phyloP scores from a whole-genome alignment of 2,329 filamentous ascomycete species.

The Neofusicoccum laricinum region DNA sequence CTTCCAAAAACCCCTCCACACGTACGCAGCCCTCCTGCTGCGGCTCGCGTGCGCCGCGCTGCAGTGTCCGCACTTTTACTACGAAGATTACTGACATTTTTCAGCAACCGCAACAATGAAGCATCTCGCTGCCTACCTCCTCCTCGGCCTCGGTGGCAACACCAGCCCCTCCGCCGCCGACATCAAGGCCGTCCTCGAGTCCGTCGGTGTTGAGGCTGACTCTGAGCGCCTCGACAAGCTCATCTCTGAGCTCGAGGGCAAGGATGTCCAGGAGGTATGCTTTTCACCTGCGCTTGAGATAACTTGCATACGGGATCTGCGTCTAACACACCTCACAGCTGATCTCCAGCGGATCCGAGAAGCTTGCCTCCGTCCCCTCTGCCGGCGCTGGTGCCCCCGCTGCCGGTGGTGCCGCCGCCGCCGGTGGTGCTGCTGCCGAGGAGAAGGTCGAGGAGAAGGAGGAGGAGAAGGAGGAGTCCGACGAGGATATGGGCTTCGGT shows the following conservation, averaged over 20 bases:
- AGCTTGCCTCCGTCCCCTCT: slow-evolving; percentile 96
- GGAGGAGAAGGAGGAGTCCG: slow-evolving; percentile 74
- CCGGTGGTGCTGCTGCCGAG: slow-evolving; percentile 55
- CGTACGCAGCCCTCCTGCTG: slow-evolving; percentile 20
- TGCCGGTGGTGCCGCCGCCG: slow-evolving; percentile 62
- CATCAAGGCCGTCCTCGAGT: slow-evolving; percentile 83
- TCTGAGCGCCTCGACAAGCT: slow-evolving; percentile 81
- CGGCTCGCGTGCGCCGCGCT: background rate
- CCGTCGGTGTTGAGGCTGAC: slow-evolving; percentile 94
- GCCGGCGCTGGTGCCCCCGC: slow-evolving; percentile 76
- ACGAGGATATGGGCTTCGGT: slow-evolving; percentile 74
- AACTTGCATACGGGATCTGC: slow-evolving; percentile 26
- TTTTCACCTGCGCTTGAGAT: background rate
- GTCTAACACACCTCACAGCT: slow-evolving; percentile 57
- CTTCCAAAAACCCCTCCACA: slow-evolving; percentile 29
- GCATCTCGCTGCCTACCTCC: slow-evolving; percentile 99
- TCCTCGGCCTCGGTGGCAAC: slow-evolving; percentile 93
- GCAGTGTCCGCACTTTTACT: background rate
- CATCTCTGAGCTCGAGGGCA: slow-evolving; percentile 86
- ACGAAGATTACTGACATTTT: slow-evolving; percentile 2
- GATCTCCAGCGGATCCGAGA: slow-evolving; percentile 82
- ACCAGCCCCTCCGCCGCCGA: slow-evolving; percentile 78
- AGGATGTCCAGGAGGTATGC: slow-evolving; percentile 86
- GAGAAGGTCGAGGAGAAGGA: slow-evolving; percentile 61
- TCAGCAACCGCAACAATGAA: slow-evolving; percentile 73